phyloP scores from a whole-genome alignment of 2,329 filamentous ascomycete species.

The Pseudogymnoascus sp. region DNA sequence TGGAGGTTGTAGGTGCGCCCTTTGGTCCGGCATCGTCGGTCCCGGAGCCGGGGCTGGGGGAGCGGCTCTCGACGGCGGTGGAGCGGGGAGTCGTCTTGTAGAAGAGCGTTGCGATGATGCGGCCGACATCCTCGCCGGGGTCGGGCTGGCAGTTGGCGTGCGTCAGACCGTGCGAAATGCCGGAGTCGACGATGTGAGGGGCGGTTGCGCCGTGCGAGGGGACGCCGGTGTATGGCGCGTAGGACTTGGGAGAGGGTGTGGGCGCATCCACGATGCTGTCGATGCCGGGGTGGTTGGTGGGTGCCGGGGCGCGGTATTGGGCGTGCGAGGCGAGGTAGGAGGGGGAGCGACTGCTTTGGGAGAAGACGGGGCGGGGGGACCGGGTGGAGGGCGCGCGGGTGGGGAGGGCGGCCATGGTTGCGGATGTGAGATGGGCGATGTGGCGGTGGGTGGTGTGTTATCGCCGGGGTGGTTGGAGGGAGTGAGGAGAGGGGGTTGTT shows the following conservation, averaged over 20 bases:
- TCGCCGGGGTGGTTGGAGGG: neutral
- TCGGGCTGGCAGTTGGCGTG: constrained; percentile 54
- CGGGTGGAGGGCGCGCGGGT: constrained; percentile 9
- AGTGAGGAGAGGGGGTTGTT: neutral
- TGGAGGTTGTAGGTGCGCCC: constrained; percentile 50
- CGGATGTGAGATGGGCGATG: neutral
- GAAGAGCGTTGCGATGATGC: constrained; percentile 55
- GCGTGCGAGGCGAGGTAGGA: constrained; percentile 57
- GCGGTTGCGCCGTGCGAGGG: constrained; percentile 48
- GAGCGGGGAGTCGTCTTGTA: constrained; percentile 44
- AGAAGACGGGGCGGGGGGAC: constrained; percentile 23
- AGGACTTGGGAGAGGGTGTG: constrained; percentile 31
- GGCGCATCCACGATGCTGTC: constrained; percentile 54
- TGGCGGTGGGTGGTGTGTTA: neutral
- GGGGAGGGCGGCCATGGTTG: neutral
- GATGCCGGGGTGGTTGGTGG: constrained; percentile 52
- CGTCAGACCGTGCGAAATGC: constrained; percentile 53
- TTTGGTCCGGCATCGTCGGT: constrained; percentile 28
- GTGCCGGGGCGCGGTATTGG: constrained; percentile 47
- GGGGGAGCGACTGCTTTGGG: constrained; percentile 45
- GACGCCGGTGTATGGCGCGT: constrained; percentile 50
- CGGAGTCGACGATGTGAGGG: constrained; percentile 53
- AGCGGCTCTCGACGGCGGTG: constrained; percentile 13
- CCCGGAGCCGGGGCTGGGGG: constrained; percentile 25
- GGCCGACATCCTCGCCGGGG: constrained; percentile 39